A percentile compares a stretch with the other conserved stretches of the same genome.
These are phyloP conservation scores for Erodium moschatum DNA, from an alignment of 441 rosid species.

Conservation along the genomic window DNA sequence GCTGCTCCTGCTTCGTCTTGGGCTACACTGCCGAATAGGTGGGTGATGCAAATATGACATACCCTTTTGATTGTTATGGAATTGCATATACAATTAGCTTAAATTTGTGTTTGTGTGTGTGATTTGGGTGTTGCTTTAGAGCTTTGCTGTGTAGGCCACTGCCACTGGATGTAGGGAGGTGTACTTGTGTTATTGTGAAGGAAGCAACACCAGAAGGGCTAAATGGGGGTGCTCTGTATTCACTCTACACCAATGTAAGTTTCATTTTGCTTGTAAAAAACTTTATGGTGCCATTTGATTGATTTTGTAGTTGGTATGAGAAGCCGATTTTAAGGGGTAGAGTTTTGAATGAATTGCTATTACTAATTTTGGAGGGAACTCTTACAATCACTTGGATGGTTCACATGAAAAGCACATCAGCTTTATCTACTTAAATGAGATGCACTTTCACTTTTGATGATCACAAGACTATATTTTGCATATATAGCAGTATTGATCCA, in stretches of 20 bases:
- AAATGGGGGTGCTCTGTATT: conserved; percentile 44
- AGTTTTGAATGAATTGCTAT: not conserved
- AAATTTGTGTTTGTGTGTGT: no score
- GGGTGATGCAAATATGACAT: not conserved
- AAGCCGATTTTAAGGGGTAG: no score
- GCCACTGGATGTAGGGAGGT: conserved; percentile 82
- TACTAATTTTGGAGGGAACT: not conserved
- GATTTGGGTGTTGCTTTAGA: conserved; percentile 34
- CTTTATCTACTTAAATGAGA: no score
- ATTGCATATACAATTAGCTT: not conserved
- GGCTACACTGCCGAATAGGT: conserved; percentile 85
- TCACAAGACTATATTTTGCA: not conserved
- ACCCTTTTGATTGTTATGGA: not conserved
- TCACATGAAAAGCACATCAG: not conserved
- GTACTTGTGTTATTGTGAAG: conserved; percentile 74
- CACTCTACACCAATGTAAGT: conserved; percentile 76
- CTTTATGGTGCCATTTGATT: not conserved
- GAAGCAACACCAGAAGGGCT: conserved; percentile 51
- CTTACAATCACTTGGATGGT: not conserved
- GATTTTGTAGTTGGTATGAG: conserved; percentile 1
- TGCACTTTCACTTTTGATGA: not conserved
- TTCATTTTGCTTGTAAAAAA: conserved; percentile 10
- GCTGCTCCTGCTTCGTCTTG: conserved; percentile 95
- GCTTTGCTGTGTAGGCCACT: conserved; percentile 69
- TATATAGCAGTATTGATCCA: not conserved